A percentile compares a stretch with the other conserved stretches of the same genome.
Conservation (phyloP, 306 rosid genomes). For the Lathyrus tuberosus region DNA sequence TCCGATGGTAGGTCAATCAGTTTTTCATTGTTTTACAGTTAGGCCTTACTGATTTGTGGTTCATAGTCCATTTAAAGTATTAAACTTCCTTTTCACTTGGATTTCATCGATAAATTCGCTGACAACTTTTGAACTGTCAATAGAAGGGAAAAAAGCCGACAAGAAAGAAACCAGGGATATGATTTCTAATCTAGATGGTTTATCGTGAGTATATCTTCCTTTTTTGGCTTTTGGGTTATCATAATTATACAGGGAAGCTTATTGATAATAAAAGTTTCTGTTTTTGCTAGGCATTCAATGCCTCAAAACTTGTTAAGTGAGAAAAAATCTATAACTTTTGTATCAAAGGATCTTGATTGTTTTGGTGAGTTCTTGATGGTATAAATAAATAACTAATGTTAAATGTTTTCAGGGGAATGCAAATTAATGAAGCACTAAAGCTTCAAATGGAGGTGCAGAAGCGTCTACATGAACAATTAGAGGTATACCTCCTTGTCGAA, state of each 20-base stretch:
- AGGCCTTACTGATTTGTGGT: no score
- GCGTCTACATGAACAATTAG: no score
- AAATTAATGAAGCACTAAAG: no score
- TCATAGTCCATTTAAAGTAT: no score
- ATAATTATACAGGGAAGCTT: conserved; percentile 22
- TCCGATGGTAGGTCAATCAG: no score
- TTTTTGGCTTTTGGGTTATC: conserved; percentile 17
- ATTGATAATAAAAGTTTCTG: conserved; percentile 5
- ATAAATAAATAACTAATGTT: no score
- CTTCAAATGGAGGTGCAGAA: no score
- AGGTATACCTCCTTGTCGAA: no score
- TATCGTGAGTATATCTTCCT: conserved; percentile 74
- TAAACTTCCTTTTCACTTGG: no score
- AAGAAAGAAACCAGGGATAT: conserved; percentile 85
- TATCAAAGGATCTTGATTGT: conserved; percentile 18
- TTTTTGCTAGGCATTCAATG: conserved; percentile 11
- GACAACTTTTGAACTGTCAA: conserved; percentile 44
- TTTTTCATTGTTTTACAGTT: no score
- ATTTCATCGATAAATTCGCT: no score
- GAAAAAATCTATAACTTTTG: conserved; percentile 6
- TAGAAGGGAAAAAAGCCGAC: conserved; percentile 84
- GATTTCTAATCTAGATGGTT: conserved; percentile 81
- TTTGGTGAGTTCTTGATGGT: conserved; percentile 23
- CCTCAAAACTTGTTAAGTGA: not conserved
- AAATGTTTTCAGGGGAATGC: no score